A percentile compares a stretch with the other conserved stretches of the same genome.
These are phyloP conservation scores for Byssoonygena ceratinophila DNA, from an alignment of 2,329 filamentous ascomycete genomes.

Conservation along the genomic window DNA sequence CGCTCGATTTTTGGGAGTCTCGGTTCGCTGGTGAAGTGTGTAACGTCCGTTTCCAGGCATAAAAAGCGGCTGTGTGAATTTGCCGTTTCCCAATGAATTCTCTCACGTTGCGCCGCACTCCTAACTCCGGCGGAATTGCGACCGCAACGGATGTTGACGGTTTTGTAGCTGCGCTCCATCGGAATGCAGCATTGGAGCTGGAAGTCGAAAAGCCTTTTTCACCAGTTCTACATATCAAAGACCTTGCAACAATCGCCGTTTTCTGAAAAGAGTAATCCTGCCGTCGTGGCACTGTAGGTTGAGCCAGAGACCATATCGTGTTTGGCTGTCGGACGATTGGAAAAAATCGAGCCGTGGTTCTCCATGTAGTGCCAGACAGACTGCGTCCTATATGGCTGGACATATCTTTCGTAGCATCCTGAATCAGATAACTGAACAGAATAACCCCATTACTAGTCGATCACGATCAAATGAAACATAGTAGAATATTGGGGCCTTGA, in stretches of 20 bases:
- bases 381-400: conserved; percentile 38
- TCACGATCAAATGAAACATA: not conserved
- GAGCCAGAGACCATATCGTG: conserved; percentile 17
- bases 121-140: conserved; percentile 25
- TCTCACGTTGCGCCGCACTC: conserved; percentile 22
- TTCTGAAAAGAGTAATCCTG: not conserved
- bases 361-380: conserved; percentile 30
- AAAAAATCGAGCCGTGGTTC: conserved; percentile 17
- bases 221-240: conserved; percentile 17
- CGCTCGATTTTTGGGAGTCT: not conserved
- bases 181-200: conserved; percentile 46
- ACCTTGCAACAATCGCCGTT: not conserved
- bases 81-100: conserved; percentile 18
- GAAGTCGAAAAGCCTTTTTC: conserved; percentile 42
- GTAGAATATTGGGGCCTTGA: not conserved
- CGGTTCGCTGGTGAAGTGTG: conserved; percentile 23
- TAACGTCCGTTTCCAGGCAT: conserved; percentile 25
- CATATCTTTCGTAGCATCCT: conserved; percentile 40
- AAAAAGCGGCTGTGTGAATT: conserved; percentile 16
- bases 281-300: conserved; percentile 14
- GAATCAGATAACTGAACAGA: conserved; percentile 19
- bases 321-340: conserved; percentile 15
- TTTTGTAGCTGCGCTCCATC: conserved; percentile 36
- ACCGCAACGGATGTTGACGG: conserved; percentile 25
- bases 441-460: conserved; percentile 1